Percentiles rank a stretch among this genome's conserved stretches.
These are phyloP conservation scores for Sporothrix inflata DNA, from an alignment of 2,329 filamentous ascomycete genomes.

Conservation along the genomic window DNA sequence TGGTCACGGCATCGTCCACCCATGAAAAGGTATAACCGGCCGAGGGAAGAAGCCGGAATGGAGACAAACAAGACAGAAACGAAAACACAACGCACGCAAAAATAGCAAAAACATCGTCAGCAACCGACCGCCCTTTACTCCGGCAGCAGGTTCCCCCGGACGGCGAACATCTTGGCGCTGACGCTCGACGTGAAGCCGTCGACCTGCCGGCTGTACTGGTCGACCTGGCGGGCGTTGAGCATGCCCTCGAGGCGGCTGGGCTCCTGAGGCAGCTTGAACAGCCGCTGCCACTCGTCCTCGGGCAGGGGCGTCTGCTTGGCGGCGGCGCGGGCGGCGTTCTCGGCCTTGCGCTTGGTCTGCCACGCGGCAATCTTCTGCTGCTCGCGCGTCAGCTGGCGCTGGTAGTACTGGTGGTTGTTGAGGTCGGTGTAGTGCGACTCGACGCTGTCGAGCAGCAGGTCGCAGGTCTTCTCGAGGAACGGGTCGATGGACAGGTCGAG, in stretches of 20 bases:
- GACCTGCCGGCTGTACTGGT: conserved; percentile 96
- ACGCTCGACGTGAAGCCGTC: conserved; percentile 93
- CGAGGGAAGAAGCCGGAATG: background rate
- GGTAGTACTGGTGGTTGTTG: conserved; percentile 98
- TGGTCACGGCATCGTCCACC: background rate
- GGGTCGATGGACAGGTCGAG: conserved; percentile 95
- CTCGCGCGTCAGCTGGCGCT: conserved; percentile 89
- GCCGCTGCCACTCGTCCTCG: conserved; percentile 96
- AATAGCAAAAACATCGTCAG: background rate
- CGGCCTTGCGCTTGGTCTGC: conserved; percentile 95
- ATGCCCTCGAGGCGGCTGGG: conserved; percentile 91
- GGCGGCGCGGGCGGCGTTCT: conserved; percentile 82
- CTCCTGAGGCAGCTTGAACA: conserved; percentile 97
- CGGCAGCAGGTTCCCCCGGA: conserved; percentile 70
- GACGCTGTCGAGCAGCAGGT: conserved; percentile 93
- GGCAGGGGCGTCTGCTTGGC: conserved; percentile 88
- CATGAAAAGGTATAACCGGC: background rate
- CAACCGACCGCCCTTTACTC: conserved; percentile 44
- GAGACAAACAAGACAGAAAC: background rate
- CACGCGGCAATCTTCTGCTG: conserved; percentile 95
- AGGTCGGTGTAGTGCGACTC: conserved; percentile 98
- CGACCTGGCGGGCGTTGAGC: conserved; percentile 92
- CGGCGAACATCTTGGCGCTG: conserved; percentile 97
- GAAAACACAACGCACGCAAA: background rate
- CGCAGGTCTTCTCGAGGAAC: conserved; percentile 97